A percentile compares a stretch with the other conserved stretches of the same genome.
Conservation (phyloP, 768 basidiomycete species). For the Collybia nuda region DNA sequence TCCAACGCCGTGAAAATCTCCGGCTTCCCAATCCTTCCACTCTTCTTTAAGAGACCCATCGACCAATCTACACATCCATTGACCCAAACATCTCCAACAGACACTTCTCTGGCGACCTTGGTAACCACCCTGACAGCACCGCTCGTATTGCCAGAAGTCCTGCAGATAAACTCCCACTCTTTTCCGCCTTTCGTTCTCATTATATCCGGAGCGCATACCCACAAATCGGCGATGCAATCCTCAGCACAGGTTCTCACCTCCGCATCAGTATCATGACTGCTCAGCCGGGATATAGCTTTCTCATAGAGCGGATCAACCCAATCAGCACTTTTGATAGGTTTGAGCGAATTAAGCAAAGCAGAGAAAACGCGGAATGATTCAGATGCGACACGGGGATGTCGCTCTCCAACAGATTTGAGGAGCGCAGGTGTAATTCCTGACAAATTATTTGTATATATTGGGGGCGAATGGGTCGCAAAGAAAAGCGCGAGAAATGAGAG, state of each 20-base stretch:
- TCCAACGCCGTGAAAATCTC: conserved; percentile 81
- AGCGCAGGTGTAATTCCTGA: conserved; percentile 71
- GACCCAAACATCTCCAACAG: conserved; percentile 76
- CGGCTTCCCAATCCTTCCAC: conserved; percentile 73
- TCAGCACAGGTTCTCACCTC: conserved; percentile 87
- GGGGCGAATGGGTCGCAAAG: conserved; percentile 67
- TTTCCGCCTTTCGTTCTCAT: conserved; percentile 60
- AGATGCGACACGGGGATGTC: conserved; percentile 85
- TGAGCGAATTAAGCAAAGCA: conserved; percentile 71
- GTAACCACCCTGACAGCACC: conserved; percentile 78
- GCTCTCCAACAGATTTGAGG: conserved; percentile 72
- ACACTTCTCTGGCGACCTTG: conserved; percentile 76
- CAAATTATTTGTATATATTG: conserved; percentile 61
- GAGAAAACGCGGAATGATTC: conserved; percentile 90
- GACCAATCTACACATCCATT: conserved; percentile 78
- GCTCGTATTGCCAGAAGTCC: conserved; percentile 67
- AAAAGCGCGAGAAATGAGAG: conserved; percentile 85
- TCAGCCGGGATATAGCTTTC: conserved; percentile 69
- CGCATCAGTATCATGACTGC: conserved; percentile 83
- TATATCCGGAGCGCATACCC: conserved; percentile 81
- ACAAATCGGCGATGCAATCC: conserved; percentile 80
- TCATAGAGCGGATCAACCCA: conserved; percentile 78
- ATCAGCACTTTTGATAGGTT: conserved; percentile 61
- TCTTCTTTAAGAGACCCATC: conserved; percentile 72
- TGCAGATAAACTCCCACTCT: conserved; percentile 83